phyloP scores from a whole-genome alignment of 31 red algal genomes.

The Porphyra umbilicalis region DNA sequence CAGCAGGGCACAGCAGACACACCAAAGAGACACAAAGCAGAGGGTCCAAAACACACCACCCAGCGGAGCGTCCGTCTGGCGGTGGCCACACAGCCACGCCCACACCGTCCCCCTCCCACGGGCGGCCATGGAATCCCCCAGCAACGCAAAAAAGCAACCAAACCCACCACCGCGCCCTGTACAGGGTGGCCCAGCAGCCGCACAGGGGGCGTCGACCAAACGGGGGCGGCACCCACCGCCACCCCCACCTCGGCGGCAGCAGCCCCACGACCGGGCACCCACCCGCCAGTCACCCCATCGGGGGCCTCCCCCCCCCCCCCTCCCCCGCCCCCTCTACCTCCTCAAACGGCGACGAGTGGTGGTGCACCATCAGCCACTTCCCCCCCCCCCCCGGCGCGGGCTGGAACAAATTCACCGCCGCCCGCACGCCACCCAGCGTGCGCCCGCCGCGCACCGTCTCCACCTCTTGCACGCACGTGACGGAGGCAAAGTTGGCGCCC shows the following conservation, averaged over 20 bases:
- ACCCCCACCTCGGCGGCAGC: no score
- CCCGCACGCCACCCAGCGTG: conserved; percentile 18
- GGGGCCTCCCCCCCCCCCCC: not conserved
- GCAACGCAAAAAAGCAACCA: no score
- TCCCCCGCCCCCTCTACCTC: not conserved
- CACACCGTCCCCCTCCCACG: no score
- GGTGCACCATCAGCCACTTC: conserved; percentile 40
- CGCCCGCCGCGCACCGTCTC: not conserved
- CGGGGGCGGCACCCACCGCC: no score
- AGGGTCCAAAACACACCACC: no score
- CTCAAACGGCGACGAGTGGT: conserved; percentile 21
- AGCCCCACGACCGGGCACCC: no score
- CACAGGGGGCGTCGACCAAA: no score
- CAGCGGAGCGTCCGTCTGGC: no score
- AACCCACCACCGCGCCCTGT: not conserved
- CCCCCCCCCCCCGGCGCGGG: not conserved
- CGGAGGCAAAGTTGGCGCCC: conserved; percentile 33
- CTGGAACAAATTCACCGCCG: conserved; percentile 59
- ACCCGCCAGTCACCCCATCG: not conserved
- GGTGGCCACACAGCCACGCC: no score
- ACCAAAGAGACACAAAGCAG: no score
- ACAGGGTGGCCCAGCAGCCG: not conserved
- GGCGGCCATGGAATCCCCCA: no score
- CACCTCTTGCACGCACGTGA: conserved; percentile 32
- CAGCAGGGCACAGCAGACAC: no score